Evolutionary conservation across 805 yeast species (phyloP), one percentile per base, ranked within the genome.

Genomic region (Cyberlindnera galapagoensis): DNA sequence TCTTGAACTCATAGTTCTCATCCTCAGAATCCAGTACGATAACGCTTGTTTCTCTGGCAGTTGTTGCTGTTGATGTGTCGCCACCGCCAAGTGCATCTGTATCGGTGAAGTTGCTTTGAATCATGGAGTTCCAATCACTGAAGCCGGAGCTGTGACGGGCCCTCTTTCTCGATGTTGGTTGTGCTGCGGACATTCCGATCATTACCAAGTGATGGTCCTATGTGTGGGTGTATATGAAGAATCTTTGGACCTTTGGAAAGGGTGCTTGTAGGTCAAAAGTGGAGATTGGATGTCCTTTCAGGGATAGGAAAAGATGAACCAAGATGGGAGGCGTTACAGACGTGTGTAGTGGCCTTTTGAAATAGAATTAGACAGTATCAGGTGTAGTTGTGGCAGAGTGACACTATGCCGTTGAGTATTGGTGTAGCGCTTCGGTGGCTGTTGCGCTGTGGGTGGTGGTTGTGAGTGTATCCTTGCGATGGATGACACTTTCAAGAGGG

Each of bases 21-120:
- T 62, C 61, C 28, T 65, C 71, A 0, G 70, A 65, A 32, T 62
- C 69, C 28, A 65, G 39, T 23, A 59, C 52, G 21, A 63, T 55
- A 4, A 63, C 51, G 38, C 49, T 40, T 13, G 62, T 62, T 20
- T 43, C 48, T 11, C 34, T 36, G 8, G 24, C 43, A 31, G 34
- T 30, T 30, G 26, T 20, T 6, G 38, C 24, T 7, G 36, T 19
- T 15, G 37, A 12, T 30, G 37, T 28, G 8, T 33, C 40, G 16
- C 37, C 42, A 10, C 30, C 39, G 9, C 35, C 28, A 4, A 31
- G 38, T 13, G 28, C 26, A 6, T 42, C 36, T 2, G 31, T 17
- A 12, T 36, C 21, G 37, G 30, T 38, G 24, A 40, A 39, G 29
- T 44, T 43, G 30, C 34, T 35, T 26, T 40, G 44, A 1, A 49